Base-by-base conservation (phyloP, 768 basidiomycete genomes). In the Podaxis carcinomalis region DNA sequence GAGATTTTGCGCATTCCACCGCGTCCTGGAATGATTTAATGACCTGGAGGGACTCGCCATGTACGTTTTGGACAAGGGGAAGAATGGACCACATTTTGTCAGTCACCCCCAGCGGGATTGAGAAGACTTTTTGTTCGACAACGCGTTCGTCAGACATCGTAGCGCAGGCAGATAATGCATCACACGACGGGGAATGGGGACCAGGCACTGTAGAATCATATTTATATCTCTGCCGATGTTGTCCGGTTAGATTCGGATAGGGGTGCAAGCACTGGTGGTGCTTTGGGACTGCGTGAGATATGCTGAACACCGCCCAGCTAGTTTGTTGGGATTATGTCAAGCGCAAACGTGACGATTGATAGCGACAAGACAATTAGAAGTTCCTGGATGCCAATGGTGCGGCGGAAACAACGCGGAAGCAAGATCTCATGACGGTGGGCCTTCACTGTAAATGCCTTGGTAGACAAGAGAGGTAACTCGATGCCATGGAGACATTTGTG, bases 131-230 rank as follows among this genome's bases (percentile, higher is more conserved):
- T 10, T 42, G 49, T 28, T 59, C 39, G 7, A 51, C 57, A 40
- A 13, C 25, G 14, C 57, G 57, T 52, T 52, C 57, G 39, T 59
- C 57, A n/a, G 57, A 59, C 49, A 59, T 59, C 16, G 36, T 42
- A 32, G 16, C 10, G 39, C 36, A 42, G 19, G 14, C 23, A 37
- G n/a, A 28, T 16, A 19, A 44, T 44, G 50, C 57, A 59, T 59
- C 25, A 59, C 49, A 51, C 36, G 50, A 51, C n/a, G 28, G 32
- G 37, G 6, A 39, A 35, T 11, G 21, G 42, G 42, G 42, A 44
- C 42, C 6, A 44, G 3, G n/a, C 14, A 7, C 42, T 3, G 4
- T 16, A 44, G 19, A 19, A 19, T 42, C 27, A 27, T 35, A n/a
- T 35, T 57, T 35, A 46, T 57, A 16, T 57, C 5, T 19, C 42